A percentile compares a stretch with the other conserved stretches of the same genome.
These are phyloP conservation scores for Terfezia boudieri DNA, from an alignment of 495 filamentous ascomycete species.

Conservation along the genomic window DNA sequence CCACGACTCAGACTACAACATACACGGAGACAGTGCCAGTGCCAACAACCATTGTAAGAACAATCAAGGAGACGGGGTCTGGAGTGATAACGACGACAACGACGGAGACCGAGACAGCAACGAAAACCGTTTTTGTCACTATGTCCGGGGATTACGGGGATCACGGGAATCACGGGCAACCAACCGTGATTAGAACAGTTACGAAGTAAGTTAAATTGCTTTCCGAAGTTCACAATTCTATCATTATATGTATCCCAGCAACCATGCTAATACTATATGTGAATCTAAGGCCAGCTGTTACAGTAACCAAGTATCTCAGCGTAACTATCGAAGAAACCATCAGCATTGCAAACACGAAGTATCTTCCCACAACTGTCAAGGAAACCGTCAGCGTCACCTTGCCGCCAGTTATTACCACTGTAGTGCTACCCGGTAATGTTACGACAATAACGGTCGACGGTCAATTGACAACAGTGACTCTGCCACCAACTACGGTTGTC, in stretches of 20 bases:
- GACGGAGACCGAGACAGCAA: conserved; percentile 1
- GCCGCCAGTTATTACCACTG: background rate
- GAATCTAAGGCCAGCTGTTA: no score
- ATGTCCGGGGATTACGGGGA: background rate
- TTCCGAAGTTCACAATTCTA: background rate
- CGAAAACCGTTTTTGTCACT: background rate
- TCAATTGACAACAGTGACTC: background rate
- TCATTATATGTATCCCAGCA: background rate
- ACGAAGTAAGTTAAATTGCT: background rate
- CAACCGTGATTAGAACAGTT: background rate
- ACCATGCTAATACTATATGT: no score
- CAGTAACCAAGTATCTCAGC: no score
- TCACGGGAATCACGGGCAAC: background rate
- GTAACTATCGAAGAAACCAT: background rate
- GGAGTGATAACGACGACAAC: conserved; percentile 2
- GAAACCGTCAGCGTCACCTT: background rate
- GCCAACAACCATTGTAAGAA: background rate
- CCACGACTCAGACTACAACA: conserved; percentile 6
- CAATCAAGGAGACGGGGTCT: background rate
- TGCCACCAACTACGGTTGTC: background rate
- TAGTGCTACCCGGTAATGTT: background rate
- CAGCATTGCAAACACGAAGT: background rate
- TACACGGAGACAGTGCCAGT: conserved; percentile 4
- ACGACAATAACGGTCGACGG: background rate
- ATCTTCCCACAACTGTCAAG: background rate